Percentiles rank a stretch among this genome's conserved stretches.
These are phyloP conservation scores for Cladosporium sp. DNA, from an alignment of 2,329 filamentous ascomycete species.

Conservation along the genomic window DNA sequence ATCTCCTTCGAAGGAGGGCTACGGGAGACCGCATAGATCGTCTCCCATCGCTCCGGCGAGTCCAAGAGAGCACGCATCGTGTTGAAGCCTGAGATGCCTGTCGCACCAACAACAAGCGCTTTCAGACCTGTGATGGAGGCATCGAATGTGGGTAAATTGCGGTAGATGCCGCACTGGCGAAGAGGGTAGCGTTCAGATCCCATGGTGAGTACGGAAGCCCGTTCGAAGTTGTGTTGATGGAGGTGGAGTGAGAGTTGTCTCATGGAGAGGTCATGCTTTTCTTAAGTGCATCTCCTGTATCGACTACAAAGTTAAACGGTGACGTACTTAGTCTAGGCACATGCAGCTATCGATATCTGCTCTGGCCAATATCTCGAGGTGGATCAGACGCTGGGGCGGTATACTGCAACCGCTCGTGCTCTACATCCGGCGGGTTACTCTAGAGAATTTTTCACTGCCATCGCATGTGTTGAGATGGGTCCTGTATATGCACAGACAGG, in stretches of 20 bases:
- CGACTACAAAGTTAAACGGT: not conserved
- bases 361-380: not conserved
- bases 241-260: too few relatives aligned
- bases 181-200: slow-evolving; percentile 10
- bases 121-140: slow-evolving; percentile 44
- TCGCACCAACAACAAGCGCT: slow-evolving; percentile 53
- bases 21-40: slow-evolving; percentile 51
- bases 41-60: slow-evolving; percentile 49
- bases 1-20: slow-evolving; percentile 41
- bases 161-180: slow-evolving; percentile 43
- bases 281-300: not conserved
- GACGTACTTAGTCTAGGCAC: not conserved
- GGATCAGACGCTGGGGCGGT: not conserved
- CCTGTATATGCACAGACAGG: not conserved
- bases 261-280: not conserved
- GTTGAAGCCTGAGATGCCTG: slow-evolving; percentile 53
- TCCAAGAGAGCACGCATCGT: slow-evolving; percentile 50
- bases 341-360: not conserved
- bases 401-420: not conserved
- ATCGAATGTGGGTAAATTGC: slow-evolving; percentile 48
- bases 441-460: not conserved
- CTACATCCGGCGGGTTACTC: not conserved
- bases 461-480: not conserved
- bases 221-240: too few relatives aligned
- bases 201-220: not conserved